Evolutionary conservation across 2,329 filamentous ascomycete species (phyloP).

Genomic region (Penicillium glabrum): DNA sequence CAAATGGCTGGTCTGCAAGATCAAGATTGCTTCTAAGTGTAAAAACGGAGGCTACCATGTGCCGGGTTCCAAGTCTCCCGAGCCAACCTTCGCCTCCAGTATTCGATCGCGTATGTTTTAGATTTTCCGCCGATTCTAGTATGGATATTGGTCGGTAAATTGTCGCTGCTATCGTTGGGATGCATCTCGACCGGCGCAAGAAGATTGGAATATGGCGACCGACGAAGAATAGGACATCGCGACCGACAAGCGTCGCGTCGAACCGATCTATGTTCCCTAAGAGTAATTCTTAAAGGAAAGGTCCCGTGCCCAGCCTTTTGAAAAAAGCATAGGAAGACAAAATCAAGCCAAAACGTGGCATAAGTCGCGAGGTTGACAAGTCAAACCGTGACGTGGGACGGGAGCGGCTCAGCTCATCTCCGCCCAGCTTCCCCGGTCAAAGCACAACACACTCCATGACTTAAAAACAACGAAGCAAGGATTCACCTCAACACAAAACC

Average conservation of each 20-base stretch:
- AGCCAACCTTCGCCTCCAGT: not conserved
- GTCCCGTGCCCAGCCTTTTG: not conserved
- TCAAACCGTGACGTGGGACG: not conserved
- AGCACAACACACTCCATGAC: not conserved
- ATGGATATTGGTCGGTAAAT: not conserved
- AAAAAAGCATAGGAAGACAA: not conserved
- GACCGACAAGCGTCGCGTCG: not conserved
- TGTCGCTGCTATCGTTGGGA: not conserved
- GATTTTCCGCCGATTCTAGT: not conserved
- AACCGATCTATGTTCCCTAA: not conserved
- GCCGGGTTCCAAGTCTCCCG: not conserved
- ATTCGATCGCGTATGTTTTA: not conserved
- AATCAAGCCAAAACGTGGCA: not conserved
- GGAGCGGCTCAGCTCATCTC: conserved; percentile 13
- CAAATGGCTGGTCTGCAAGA: not conserved
- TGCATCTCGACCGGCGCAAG: not conserved
- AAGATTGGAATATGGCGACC: no score
- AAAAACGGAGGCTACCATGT: not conserved
- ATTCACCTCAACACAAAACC: not conserved
- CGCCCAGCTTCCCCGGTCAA: not conserved
- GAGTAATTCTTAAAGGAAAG: no score
- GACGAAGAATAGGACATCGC: not conserved
- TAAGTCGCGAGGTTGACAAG: conserved; percentile 9
- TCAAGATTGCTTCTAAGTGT: not conserved
- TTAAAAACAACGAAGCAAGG: not conserved